phyloP scores from a whole-genome alignment of 2,329 filamentous ascomycete species.

The Aspergillus fumigatus region DNA sequence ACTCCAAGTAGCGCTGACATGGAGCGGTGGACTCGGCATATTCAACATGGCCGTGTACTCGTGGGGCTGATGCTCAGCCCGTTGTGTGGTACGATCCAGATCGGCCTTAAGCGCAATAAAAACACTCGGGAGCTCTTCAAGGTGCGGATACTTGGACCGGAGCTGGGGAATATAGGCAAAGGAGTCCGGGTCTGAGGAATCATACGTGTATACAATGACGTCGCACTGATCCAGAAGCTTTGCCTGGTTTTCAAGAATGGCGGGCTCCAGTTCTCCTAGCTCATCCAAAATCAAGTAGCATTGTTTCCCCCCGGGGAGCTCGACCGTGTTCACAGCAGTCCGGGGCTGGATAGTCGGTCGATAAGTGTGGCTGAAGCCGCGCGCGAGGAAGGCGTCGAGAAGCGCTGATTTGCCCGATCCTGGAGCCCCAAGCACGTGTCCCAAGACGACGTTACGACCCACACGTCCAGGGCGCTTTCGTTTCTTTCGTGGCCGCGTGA shows the following conservation, averaged over 20 bases:
- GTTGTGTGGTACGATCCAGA: conserved; percentile 92
- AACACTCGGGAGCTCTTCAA: conserved; percentile 84
- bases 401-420: conserved; percentile 88
- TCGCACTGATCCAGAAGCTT: conserved; percentile 86
- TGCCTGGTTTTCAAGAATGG: conserved; percentile 83
- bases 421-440: conserved; percentile 82
- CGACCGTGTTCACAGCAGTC: conserved; percentile 91
- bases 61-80: conserved; percentile 85
- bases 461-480: conserved; percentile 77
- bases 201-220: conserved; percentile 90
- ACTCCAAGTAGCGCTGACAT: conserved; percentile 91
- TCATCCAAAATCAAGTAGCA: conserved; percentile 96
- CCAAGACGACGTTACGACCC: conserved; percentile 89
- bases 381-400: conserved; percentile 84
- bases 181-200: conserved; percentile 93
- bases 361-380: conserved; percentile 78
- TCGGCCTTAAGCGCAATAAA: conserved; percentile 95
- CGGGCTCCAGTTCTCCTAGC: conserved; percentile 89
- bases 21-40: conserved; percentile 79
- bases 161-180: conserved; percentile 87
- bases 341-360: conserved; percentile 93
- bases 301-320: conserved; percentile 91
- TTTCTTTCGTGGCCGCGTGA: conserved; percentile 86
- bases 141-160: conserved; percentile 70
- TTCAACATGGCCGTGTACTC: conserved; percentile 79